A percentile compares a stretch with the other conserved stretches of the same genome.
phyloP scores from a whole-genome alignment of 306 rosid genomes.

The Crataegus laevigata region DNA sequence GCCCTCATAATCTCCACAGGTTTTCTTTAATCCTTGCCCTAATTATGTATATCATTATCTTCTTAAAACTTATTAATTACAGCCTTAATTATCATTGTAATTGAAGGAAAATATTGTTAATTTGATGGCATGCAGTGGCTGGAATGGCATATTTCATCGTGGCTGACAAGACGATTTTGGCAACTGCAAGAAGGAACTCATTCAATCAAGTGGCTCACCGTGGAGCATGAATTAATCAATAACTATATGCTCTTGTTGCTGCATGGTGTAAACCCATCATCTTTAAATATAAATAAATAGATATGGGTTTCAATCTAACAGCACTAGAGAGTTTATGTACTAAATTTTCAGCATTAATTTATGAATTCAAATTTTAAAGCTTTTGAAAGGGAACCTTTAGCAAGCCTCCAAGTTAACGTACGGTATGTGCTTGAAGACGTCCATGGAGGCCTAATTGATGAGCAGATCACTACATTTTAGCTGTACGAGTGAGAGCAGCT shows the following conservation, averaged over 20 bases:
- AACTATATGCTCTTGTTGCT: neutral
- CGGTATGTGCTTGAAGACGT: neutral
- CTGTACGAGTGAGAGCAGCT: neutral
- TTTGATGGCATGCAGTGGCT: constrained; percentile 49
- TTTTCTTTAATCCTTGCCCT: constrained; percentile 7
- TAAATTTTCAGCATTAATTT: neutral
- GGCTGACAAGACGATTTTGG: constrained; percentile 94
- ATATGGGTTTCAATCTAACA: constrained; percentile 11
- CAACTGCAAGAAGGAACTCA: constrained; percentile 91
- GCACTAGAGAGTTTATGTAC: constrained; percentile 1
- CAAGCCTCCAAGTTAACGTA: neutral
- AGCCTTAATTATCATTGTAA: neutral
- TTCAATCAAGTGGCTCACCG: constrained; percentile 40
- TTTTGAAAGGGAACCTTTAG: neutral
- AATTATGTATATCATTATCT: neutral
- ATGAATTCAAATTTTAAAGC: neutral
- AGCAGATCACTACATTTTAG: neutral
- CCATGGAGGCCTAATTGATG: neutral
- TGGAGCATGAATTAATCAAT: constrained; percentile 21
- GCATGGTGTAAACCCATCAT: constrained; percentile 10
- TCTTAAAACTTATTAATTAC: neutral
- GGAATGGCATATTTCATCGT: constrained; percentile 98
- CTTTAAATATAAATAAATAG: constrained; percentile 12
- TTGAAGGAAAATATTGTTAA: neutral
- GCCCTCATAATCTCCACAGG: constrained; percentile 96